Percentiles rank a stretch among this genome's conserved stretches.
These are phyloP conservation scores for Ophiostoma himal-ulmi DNA, from an alignment of 2,329 filamentous ascomycete genomes.

Conservation along the genomic window DNA sequence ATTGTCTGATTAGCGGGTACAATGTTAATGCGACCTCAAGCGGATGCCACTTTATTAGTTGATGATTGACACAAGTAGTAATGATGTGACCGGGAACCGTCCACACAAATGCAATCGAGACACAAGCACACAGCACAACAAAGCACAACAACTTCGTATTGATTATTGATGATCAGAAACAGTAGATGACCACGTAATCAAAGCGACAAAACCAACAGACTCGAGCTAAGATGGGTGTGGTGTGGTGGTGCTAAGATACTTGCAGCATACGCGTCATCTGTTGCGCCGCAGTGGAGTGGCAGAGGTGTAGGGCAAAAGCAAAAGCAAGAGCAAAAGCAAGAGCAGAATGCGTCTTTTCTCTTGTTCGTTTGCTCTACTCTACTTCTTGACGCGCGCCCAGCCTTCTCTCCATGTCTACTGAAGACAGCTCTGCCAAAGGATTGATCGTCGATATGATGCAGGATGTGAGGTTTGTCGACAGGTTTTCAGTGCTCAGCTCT, in stretches of 20 bases:
- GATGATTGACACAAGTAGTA: background rate
- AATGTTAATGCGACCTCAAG: background rate
- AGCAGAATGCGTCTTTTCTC: background rate
- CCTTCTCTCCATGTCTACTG: background rate
- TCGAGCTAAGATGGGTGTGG: background rate
- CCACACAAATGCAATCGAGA: background rate
- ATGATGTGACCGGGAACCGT: background rate
- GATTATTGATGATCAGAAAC: too few relatives aligned
- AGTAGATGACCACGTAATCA: background rate
- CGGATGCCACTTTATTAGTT: background rate
- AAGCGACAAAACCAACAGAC: background rate
- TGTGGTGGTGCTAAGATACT: constrained; percentile 1
- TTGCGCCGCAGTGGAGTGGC: constrained; percentile 10
- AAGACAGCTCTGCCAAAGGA: background rate
- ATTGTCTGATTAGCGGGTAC: background rate
- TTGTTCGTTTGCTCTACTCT: background rate
- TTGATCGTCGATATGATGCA: background rate
- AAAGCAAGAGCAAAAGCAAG: background rate
- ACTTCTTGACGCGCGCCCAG: background rate
- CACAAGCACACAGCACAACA: background rate
- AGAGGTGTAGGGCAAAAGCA: background rate
- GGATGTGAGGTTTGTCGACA: background rate
- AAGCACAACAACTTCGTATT: background rate
- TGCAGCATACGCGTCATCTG: constrained; percentile 11
- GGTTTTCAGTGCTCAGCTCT: background rate